Base-by-base conservation (phyloP, 1,284 basidiomycete genomes). In the Leccinum glutinopallens region DNA sequence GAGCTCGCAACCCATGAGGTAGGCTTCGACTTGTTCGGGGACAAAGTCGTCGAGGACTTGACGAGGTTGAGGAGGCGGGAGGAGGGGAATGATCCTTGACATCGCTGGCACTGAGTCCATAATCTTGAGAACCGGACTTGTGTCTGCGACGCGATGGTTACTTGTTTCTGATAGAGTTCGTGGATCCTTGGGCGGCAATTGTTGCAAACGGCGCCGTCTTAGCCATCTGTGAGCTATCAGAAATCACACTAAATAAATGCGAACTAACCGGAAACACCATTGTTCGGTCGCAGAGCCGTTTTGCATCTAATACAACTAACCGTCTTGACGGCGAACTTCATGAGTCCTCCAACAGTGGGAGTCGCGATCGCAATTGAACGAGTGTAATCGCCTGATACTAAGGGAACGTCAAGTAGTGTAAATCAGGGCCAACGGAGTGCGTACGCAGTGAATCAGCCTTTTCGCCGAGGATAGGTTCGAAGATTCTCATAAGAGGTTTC, bases 21-120 rank as follows among this genome's bases (percentile, higher is more conserved):
- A 29, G 29, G 29, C 29, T 29, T 29, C 29, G 29, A 29, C 29
- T 29, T 29, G 29, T 29, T 29, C 29, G 29, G 29, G 29, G 29
- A 29, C 29, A 29, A 29, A 29, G 29, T 29, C 29, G 29, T 7
- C 29, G 29, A 29, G 25, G 25, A 25, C 25, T 25, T 25, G 25
- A 25, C 25, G 25, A 25, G 25, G 25, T 25, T 25, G 25, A 25
- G 29, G 29, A 29, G 29, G 29, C 29, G 29, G 29, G 29, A 29
- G 29, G 29, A 29, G 29, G 29, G 29, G 29, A 29, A 29, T 29
- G 29, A 29, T 29, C 29, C 29, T 29, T 98, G 96, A 80, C 96
- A 98, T 37, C 96, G 86, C 74, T 98, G 96, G 72, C 96, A 98
- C 73, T 97, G 96, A 0, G 96, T 98, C 96, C 96, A 98, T 22